Conservation (phyloP, 2,329 filamentous ascomycete species). For the Fusarium sp. region DNA sequence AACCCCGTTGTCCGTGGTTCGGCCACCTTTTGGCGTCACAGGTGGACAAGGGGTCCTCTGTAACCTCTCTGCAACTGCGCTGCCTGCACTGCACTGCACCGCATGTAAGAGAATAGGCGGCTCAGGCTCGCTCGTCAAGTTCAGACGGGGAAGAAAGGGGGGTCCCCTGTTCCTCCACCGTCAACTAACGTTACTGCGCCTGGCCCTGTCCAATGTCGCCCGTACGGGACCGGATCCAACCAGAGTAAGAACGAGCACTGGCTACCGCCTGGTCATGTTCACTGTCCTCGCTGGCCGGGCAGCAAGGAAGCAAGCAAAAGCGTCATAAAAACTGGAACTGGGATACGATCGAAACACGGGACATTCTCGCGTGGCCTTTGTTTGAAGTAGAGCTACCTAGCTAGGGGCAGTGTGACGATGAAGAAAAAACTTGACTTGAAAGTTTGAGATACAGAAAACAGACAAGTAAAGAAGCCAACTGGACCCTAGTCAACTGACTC, state of each 20-base stretch:
- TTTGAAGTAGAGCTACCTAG: constrained; percentile 20
- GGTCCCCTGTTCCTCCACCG: constrained; percentile 36
- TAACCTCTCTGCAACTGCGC: constrained; percentile 27
- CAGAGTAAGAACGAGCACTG: constrained; percentile 26
- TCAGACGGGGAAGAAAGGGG: constrained; percentile 17
- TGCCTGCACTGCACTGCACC: not conserved
- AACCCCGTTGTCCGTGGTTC: constrained; percentile 41
- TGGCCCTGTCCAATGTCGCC: constrained; percentile 11
- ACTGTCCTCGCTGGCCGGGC: constrained; percentile 31
- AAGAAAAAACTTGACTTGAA: not conserved
- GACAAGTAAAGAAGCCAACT: not conserved
- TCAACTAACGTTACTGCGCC: constrained; percentile 34
- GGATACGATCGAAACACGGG: constrained; percentile 35
- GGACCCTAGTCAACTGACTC: not conserved
- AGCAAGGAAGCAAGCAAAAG: constrained; percentile 18
- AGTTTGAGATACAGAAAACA: not conserved
- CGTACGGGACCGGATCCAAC: constrained; percentile 3
- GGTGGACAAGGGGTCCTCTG: constrained; percentile 42
- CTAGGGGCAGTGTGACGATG: not conserved
- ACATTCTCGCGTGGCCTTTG: constrained; percentile 42
- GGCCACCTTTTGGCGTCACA: constrained; percentile 45
- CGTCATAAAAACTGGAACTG: constrained; percentile 25
- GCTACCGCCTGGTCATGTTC: constrained; percentile 31
- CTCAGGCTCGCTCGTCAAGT: constrained; percentile 20
- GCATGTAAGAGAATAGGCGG: constrained; percentile 30